Evolutionary conservation across 371 early-diverging fungal species (phyloP).

Genomic region (Zychaea mexicana): DNA sequence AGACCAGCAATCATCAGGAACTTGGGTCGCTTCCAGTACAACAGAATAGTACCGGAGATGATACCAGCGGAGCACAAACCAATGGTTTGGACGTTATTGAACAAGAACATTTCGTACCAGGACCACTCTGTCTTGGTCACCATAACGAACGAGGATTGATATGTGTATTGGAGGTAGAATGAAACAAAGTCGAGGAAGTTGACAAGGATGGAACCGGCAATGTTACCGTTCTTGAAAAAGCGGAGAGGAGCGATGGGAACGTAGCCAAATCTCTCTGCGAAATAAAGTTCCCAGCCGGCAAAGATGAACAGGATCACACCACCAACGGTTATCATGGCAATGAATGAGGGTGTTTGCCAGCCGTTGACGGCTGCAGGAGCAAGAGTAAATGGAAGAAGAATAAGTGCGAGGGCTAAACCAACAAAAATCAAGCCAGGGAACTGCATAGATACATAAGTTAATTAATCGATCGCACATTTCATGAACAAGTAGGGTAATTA

Average conservation of each 20-base stretch:
- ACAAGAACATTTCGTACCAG: slow-evolving; percentile 10
- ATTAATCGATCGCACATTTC: too few species aligned
- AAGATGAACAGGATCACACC: slow-evolving; percentile 13
- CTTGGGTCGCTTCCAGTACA: slow-evolving; percentile 16
- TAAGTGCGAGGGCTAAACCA: slow-evolving; percentile 20
- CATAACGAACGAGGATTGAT: slow-evolving; percentile 19
- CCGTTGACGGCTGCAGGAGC: slow-evolving; percentile 16
- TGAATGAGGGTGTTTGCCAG: slow-evolving; percentile 22
- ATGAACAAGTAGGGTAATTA: too few species aligned
- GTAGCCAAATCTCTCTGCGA: slow-evolving; percentile 12
- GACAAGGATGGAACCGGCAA: slow-evolving; percentile 16
- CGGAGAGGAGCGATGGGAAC: slow-evolving; percentile 18
- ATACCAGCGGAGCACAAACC: slow-evolving; percentile 16
- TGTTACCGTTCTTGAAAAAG: slow-evolving; percentile 24
- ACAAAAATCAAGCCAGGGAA: slow-evolving; percentile 20
- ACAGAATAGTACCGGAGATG: slow-evolving; percentile 14
- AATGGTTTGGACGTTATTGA: slow-evolving; percentile 16
- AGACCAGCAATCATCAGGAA: slow-evolving; percentile 29
- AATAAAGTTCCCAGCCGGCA: slow-evolving; percentile 10
- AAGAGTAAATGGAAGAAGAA: slow-evolving; percentile 17
- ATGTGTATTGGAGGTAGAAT: slow-evolving; percentile 21
- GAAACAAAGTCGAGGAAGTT: slow-evolving; percentile 24
- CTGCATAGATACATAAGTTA: background rate
- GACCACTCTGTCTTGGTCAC: slow-evolving; percentile 20
- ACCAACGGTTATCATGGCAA: slow-evolving; percentile 22